Base-by-base conservation (phyloP, 768 basidiomycete species). In the Amanita molliuscula region DNA sequence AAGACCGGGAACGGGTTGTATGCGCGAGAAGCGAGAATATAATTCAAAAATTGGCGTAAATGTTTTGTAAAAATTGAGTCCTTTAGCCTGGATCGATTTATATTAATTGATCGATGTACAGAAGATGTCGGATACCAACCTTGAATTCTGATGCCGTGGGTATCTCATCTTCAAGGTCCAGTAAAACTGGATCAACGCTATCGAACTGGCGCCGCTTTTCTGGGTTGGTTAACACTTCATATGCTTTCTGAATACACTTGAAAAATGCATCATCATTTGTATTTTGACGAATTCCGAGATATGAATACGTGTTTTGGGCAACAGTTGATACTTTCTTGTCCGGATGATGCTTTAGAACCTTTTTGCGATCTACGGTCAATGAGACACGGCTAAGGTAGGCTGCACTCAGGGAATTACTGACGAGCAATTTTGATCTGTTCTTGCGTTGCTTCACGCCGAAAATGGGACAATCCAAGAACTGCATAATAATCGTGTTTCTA, bases 171-270 rank as follows among this genome's bases (percentile, higher is more conserved):
- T 94, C 86, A 54, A 84, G 68, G 41, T 80, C 78, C 28, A 82
- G 64, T 62, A 81, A 84, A 50, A 75, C 64, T 31, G 86, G 88
- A 67, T 99, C 95, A 48, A 96, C 90, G 2, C 91, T 94, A 68
- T 99, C 96, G 69, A 95, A 99, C 65, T 97, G 93, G 42, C 89
- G 82, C 51, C 92, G 82, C 59, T 83, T 83, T 62, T 97, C 92
- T 18, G 81, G 61, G 67, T 95, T 77, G 40, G 82, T 84, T 50
- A 99, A 82, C 36, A 92, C 84, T 58, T 99, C 96, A 68, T 87
- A 79, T n/a, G 95, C 95, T 68, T 99, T 99, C 70, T 89, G 84
- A 57, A 99, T 98, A 65, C 96, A 99, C 70, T 99, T 99, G 88
- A 99, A 99, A 76, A 99, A 98, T 0, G 83, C 84, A 59, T 99